Conservation (phyloP, 371 early-diverging fungal species). For the Circinella minor region DNA sequence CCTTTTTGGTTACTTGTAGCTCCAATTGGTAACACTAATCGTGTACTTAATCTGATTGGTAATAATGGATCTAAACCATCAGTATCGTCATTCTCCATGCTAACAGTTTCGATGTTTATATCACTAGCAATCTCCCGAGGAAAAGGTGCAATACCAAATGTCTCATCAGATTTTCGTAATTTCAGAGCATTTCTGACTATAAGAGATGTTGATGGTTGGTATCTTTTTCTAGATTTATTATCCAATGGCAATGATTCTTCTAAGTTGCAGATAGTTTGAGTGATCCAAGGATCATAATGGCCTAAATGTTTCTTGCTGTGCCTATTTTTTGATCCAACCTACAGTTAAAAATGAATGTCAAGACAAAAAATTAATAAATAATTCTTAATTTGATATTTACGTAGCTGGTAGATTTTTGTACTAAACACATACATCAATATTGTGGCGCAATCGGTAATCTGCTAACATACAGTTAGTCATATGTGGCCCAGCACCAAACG, state of each 20-base stretch:
- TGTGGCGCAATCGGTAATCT: background rate
- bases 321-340: background rate
- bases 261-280: background rate
- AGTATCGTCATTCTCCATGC: background rate
- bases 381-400: too few relatives aligned
- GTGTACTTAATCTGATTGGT: background rate
- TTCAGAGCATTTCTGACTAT: background rate
- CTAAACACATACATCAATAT: background rate
- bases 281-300: background rate
- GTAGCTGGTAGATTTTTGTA: background rate
- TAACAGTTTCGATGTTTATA: background rate
- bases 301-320: background rate
- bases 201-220: background rate
- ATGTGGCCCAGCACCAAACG: constrained; percentile 1
- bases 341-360: background rate
- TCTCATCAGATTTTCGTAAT: background rate
- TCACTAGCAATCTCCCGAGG: background rate
- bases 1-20: background rate
- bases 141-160: background rate
- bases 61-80: background rate
- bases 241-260: background rate
- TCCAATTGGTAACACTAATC: background rate
- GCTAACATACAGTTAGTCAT: background rate
- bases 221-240: background rate
- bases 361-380: background rate